phyloP scores from a whole-genome alignment of 2,329 filamentous ascomycete species.

The Penicillium sclerotigenum region DNA sequence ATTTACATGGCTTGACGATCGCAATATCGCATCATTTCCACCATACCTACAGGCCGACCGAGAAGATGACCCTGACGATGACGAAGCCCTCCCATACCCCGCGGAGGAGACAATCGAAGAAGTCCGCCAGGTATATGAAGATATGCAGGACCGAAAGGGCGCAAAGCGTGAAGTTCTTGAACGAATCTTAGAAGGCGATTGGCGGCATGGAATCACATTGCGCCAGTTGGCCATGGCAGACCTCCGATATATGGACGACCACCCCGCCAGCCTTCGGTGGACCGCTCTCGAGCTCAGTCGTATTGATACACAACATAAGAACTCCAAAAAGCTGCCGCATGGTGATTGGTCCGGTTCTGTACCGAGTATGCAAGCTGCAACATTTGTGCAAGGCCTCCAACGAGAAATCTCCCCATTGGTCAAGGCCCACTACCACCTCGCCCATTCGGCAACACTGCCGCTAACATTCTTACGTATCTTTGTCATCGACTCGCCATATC shows the following conservation, averaged over 20 bases:
- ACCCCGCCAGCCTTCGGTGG: constrained; percentile 52
- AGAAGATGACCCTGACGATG: constrained; percentile 52
- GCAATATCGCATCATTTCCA: constrained; percentile 57
- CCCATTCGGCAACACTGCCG: constrained; percentile 62
- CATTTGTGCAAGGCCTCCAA: constrained; percentile 74
- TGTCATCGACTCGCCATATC: constrained; percentile 77
- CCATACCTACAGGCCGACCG: constrained; percentile 58
- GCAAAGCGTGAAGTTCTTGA: constrained; percentile 55
- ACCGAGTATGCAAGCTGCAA: constrained; percentile 75
- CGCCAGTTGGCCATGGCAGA: constrained; percentile 56
- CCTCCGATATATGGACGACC: constrained; percentile 53
- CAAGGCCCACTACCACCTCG: constrained; percentile 79
- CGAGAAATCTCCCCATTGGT: constrained; percentile 71
- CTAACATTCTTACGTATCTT: constrained; percentile 75
- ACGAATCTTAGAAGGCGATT: constrained; percentile 56
- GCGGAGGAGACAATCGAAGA: constrained; percentile 63
- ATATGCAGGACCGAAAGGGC: constrained; percentile 55
- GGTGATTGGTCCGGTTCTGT: constrained; percentile 41
- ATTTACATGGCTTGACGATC: constrained; percentile 72
- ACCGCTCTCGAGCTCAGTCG: constrained; percentile 50
- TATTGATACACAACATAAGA: constrained; percentile 19
- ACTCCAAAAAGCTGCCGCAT: constrained; percentile 19
- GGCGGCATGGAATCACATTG: constrained; percentile 54
- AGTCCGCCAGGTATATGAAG: constrained; percentile 62
- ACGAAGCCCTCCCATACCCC: constrained; percentile 65